Evolutionary conservation across 129 eudicot genomes (phyloP).

Genomic region (Chrysanthemum makinoi): DNA sequence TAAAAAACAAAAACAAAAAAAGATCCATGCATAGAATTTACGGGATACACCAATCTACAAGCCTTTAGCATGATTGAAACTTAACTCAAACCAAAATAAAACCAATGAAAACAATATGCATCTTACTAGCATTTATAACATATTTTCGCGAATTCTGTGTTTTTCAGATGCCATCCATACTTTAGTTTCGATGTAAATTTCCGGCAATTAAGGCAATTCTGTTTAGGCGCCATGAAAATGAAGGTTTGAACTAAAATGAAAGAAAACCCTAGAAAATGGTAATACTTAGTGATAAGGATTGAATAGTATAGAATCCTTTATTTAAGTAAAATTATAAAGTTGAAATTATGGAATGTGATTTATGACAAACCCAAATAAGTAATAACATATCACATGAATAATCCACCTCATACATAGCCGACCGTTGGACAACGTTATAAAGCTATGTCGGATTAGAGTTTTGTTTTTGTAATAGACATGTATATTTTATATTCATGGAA

Average conservation of each 20-base stretch:
- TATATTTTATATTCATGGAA: no score
- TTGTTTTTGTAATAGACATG: no score
- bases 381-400: no score
- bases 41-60: neutral
- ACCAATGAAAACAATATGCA: neutral
- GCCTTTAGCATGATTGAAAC: neutral
- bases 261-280: conserved; percentile 27
- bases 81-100: neutral
- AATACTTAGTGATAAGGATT: conserved; percentile 3
- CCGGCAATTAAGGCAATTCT: conserved; percentile 41
- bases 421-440: no score
- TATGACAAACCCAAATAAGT: neutral
- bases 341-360: conserved; percentile 3
- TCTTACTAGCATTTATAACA: conserved; percentile 54
- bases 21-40: neutral
- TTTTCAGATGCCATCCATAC: conserved; percentile 50
- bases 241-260: conserved; percentile 9
- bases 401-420: no score
- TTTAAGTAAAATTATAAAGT: neutral
- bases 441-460: no score
- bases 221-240: conserved; percentile 33
- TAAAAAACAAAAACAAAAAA: no score
- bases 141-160: conserved; percentile 47
- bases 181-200: conserved; percentile 32
- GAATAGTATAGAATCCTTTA: neutral